These are phyloP conservation scores for Dioscorea cayenensis DNA, from an alignment of 116 monocot species.

Conservation along the genomic window DNA sequence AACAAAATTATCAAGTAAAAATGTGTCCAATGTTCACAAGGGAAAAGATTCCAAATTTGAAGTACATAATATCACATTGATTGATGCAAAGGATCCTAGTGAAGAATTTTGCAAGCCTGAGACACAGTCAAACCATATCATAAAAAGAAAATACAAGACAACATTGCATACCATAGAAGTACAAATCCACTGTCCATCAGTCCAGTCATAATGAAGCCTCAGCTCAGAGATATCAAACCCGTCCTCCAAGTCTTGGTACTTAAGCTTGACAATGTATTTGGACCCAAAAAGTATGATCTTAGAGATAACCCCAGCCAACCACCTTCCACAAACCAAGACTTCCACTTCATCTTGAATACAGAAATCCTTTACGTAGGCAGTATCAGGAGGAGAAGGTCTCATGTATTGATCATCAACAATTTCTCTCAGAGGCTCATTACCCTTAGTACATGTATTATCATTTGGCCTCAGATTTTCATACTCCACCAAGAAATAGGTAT, in stretches of 20 bases:
- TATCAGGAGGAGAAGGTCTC: conserved; percentile 7
- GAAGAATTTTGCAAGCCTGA: not conserved
- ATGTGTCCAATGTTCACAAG: no score
- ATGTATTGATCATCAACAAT: conserved; percentile 26
- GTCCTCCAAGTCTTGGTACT: conserved; percentile 5
- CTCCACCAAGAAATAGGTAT: conserved; percentile 21
- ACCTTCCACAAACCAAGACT: conserved; percentile 7
- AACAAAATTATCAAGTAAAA: no score
- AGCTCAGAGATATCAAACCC: conserved; percentile 7
- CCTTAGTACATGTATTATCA: not conserved
- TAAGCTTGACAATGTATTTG: conserved; percentile 9
- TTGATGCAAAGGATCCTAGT: not conserved
- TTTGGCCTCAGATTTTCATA: conserved; percentile 6
- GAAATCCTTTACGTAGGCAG: not conserved
- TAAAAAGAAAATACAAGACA: not conserved
- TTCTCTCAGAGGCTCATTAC: conserved; percentile 2
- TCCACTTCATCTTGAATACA: conserved; percentile 11
- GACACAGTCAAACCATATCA: not conserved
- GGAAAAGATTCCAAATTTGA: no score
- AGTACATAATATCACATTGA: not conserved
- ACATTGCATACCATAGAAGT: not conserved
- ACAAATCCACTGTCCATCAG: conserved; percentile 4
- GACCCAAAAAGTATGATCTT: not conserved
- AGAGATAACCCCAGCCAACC: conserved; percentile 13
- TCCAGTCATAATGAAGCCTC: conserved; percentile 14